Base-by-base conservation (phyloP, 1,284 basidiomycete genomes). In the Papiliotrema terrestris region DNA sequence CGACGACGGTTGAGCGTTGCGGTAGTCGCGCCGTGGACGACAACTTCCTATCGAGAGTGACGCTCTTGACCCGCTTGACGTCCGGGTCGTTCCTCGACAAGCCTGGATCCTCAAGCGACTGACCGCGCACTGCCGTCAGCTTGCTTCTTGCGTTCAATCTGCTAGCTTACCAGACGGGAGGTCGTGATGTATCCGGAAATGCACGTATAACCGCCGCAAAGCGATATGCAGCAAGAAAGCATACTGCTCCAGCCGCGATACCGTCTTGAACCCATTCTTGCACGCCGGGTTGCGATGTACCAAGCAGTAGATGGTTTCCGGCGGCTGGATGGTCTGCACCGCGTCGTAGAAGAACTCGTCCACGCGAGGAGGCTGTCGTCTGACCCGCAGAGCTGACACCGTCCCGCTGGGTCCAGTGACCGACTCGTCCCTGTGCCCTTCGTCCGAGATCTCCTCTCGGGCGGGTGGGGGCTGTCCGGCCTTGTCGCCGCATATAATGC, bases 191-290 rank as follows among this genome's bases (percentile, higher is more conserved):
- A 91, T 89, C 79, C 91, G 89, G 69, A 98, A 81, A 55, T 98
- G 82, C 43, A 91, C 83, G 76, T 93, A 97, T 52, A 99, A 80
- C 66, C 95, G 83, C 62, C 94, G 84, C 53, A 99, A 81, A 4
- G 95, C 96, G 19, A 98, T 96, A 66, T 98, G 94, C 52, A 99
- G 80, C 58, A 99, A 78, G 80, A 96, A 99, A 0, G 96, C 90
- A 75, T 97, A 99, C 74, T 99, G 95, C 79, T 99, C 95, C 63
- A 99, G 79, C 58, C 95, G 82, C 51, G 94, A 92, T 17, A 97
- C 95, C 15, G 89, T 82, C 71, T 91, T 87, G 77, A 98, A 97
- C 9, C 93, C 93, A 20, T 78, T 68, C 45, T 85, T 79, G 64
- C 86, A 88, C 2, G 81, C 81, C 51, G 71, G 69, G 69, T 83